Percentiles rank a stretch among this genome's conserved stretches.
Conservation (phyloP, 768 basidiomycete genomes). For the Suillus subaureus region DNA sequence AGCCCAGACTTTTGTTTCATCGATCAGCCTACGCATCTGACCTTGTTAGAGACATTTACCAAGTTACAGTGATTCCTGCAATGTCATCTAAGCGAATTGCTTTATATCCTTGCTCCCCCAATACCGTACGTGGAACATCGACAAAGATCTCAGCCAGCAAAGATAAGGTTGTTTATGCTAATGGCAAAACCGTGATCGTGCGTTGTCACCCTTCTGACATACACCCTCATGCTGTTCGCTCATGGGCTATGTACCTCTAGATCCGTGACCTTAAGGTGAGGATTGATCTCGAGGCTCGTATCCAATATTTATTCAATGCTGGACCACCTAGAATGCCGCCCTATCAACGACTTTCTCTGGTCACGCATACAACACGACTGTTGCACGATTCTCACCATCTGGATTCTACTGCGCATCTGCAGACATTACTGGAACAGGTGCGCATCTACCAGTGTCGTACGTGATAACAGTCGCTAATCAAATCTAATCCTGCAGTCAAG, state of each 20-base stretch:
- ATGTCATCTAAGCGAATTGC: constrained; percentile 56
- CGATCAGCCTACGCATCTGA: background rate
- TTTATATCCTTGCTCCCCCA: constrained; percentile 70
- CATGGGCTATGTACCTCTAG: constrained; percentile 38
- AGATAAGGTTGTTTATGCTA: constrained; percentile 84
- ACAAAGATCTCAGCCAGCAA: constrained; percentile 75
- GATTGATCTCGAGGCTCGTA: background rate
- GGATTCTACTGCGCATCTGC: constrained; percentile 96
- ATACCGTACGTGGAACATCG: constrained; percentile 63
- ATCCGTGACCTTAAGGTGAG: constrained; percentile 82
- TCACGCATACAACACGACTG: constrained; percentile 83
- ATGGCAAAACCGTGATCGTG: constrained; percentile 84
- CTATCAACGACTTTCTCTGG: constrained; percentile 70
- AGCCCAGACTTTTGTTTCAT: constrained; percentile 7
- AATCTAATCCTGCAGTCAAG: constrained; percentile 52
- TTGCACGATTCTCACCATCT: constrained; percentile 89
- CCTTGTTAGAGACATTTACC: constrained; percentile 5
- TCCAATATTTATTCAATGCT: background rate
- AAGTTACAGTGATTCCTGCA: background rate
- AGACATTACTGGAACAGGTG: constrained; percentile 81
- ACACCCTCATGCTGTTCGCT: constrained; percentile 6
- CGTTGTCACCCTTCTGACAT: constrained; percentile 37
- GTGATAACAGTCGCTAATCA: background rate
- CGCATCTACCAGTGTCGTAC: constrained; percentile 16
- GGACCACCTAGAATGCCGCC: constrained; percentile 57